Evolutionary conservation across 257 asterid species (phyloP).

Genomic region (Solanum piurae): DNA sequence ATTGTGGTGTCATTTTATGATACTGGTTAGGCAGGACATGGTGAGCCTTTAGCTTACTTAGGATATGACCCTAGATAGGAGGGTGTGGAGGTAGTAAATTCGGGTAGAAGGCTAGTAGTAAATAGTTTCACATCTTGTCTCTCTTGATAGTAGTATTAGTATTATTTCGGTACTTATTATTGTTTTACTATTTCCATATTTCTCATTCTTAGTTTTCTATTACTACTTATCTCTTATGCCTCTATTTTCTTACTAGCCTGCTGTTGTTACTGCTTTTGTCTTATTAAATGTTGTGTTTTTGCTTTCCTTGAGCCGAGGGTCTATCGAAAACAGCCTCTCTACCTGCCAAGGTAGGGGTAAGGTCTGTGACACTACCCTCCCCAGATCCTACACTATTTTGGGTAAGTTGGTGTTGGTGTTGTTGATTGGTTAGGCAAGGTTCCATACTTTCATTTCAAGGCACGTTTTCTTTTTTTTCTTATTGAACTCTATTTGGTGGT

Average conservation of each 20-base stretch:
- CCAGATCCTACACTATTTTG: neutral
- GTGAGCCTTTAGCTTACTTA: neutral
- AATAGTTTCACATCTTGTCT: neutral
- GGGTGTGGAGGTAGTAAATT: neutral
- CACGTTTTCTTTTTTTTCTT: neutral
- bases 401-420: neutral
- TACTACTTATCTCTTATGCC: neutral
- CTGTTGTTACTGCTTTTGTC: neutral
- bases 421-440: neutral
- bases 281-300: neutral
- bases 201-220: neutral
- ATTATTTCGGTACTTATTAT: neutral
- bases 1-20: neutral
- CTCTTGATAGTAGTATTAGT: neutral
- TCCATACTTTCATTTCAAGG: neutral
- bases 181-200: neutral
- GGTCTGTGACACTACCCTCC: neutral
- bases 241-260: neutral
- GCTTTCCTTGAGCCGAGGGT: neutral
- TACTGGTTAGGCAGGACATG: neutral
- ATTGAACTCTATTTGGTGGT: neutral
- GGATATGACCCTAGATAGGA: neutral
- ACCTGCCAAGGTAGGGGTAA: neutral
- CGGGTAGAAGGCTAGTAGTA: neutral
- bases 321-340: neutral